Conservation (phyloP, 2,329 filamentous ascomycete species). For the Scedosporium minutisporum region DNA sequence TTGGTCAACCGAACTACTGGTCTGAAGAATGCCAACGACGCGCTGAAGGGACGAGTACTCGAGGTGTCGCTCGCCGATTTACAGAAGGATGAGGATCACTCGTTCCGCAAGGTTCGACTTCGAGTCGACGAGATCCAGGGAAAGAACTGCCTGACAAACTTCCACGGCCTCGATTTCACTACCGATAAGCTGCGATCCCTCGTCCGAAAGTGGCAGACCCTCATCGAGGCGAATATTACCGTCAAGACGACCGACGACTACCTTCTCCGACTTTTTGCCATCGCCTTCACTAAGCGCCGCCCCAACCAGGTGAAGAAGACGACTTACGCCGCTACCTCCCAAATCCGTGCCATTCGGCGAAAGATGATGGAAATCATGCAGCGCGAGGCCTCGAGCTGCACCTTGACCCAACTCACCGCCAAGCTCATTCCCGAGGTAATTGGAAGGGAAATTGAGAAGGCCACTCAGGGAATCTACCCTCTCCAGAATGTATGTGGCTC, state of each 20-base stretch:
- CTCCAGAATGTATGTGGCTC: constrained; percentile 81
- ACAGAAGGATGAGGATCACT: constrained; percentile 99
- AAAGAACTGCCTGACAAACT: constrained; percentile 99
- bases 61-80: constrained; percentile 98
- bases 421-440: constrained; percentile 99
- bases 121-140: constrained; percentile 97
- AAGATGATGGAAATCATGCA: constrained; percentile 99
- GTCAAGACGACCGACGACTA: constrained; percentile 99
- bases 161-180: constrained; percentile 99
- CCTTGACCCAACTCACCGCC: constrained; percentile 88
- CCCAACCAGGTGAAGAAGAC: constrained; percentile 99
- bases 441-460: constrained; percentile 99
- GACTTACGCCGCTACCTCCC: constrained; percentile 92
- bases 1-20: constrained; percentile 98
- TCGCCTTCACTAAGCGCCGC: constrained; percentile 98
- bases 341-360: constrained; percentile 96
- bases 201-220: constrained; percentile 98
- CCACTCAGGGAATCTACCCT: constrained; percentile 98
- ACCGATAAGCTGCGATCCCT: constrained; percentile 99
- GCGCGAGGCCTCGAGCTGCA: constrained; percentile 90
- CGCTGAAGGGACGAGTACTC: constrained; percentile 96
- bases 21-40: constrained; percentile 99
- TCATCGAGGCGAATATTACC: constrained; percentile 99
- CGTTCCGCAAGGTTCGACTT: constrained; percentile 99
- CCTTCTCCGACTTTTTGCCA: constrained; percentile 96